These are phyloP conservation scores for Paraglomus brasilianum DNA, from an alignment of 192 early-diverging fungal species.

Conservation along the genomic window DNA sequence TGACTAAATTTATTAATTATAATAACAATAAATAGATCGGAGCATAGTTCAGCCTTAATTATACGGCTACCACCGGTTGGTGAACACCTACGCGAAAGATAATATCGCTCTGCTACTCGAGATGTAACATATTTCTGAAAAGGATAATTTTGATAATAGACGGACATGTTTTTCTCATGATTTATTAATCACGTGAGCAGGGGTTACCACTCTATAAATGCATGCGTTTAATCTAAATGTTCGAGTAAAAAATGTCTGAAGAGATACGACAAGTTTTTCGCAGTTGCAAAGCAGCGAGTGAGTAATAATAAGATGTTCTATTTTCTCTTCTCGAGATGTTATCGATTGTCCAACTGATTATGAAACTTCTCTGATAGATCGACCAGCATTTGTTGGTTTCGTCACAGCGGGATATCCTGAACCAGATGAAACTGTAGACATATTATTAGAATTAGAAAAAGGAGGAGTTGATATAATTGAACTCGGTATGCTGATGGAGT, in stretches of 20 bases:
- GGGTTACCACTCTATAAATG: too few relatives aligned
- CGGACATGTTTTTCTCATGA: too few relatives aligned
- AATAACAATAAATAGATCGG: too few relatives aligned
- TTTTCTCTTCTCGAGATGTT: background rate
- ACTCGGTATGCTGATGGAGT: constrained; percentile 59
- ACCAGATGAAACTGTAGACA: constrained; percentile 74
- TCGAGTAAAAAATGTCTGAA: constrained; percentile 32
- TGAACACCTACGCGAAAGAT: too few relatives aligned
- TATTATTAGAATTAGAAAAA: constrained; percentile 82
- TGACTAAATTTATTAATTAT: too few relatives aligned
- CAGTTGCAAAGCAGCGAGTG: constrained; percentile 45
- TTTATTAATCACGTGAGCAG: too few relatives aligned
- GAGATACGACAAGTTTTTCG: constrained; percentile 42
- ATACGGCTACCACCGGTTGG: too few relatives aligned
- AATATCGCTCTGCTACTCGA: too few relatives aligned
- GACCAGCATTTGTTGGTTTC: constrained; percentile 91
- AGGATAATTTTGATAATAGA: too few relatives aligned
- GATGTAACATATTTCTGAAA: too few relatives aligned
- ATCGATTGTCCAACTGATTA: background rate
- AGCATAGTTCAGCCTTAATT: too few relatives aligned
- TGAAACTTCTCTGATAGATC: constrained; percentile 42
- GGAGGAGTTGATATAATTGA: constrained; percentile 97
- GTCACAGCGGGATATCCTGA: constrained; percentile 91
- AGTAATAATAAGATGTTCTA: background rate
- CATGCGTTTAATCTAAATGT: too few relatives aligned